Evolutionary conservation across 2,329 filamentous ascomycete species (phyloP).

Genomic region (Apiospora rasikravindrae): DNA sequence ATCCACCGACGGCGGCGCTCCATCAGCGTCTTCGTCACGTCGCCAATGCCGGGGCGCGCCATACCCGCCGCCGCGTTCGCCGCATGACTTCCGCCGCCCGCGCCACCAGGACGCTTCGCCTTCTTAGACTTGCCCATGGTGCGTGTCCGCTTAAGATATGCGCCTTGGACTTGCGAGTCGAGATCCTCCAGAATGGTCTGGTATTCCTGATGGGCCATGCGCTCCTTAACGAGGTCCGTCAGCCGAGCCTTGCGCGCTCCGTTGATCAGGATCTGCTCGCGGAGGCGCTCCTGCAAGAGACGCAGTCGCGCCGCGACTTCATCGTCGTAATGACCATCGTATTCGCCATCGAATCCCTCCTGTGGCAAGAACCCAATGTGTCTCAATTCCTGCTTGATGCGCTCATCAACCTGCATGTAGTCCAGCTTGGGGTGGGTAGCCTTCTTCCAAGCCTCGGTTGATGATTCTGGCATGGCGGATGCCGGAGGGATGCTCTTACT

Average conservation of each 20-base stretch:
- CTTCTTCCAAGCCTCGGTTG: constrained; percentile 79
- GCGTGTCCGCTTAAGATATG: constrained; percentile 93
- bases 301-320: constrained; percentile 91
- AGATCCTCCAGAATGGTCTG: constrained; percentile 96
- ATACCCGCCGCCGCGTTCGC: constrained; percentile 62
- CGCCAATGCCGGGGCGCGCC: constrained; percentile 82
- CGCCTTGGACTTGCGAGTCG: constrained; percentile 91
- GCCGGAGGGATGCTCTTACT: constrained; percentile 66
- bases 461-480: constrained; percentile 79
- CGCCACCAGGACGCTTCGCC: constrained; percentile 78
- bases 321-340: constrained; percentile 89
- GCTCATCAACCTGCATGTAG: constrained; percentile 86
- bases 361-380: constrained; percentile 85
- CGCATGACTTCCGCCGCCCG: constrained; percentile 71
- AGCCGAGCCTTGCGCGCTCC: constrained; percentile 88
- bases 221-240: constrained; percentile 85
- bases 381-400: constrained; percentile 86
- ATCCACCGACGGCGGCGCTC: constrained; percentile 89
- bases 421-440: constrained; percentile 77
- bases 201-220: constrained; percentile 96
- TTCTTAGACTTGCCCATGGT: constrained; percentile 95
- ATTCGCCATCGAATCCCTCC: constrained; percentile 72
- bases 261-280: constrained; percentile 84
- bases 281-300: constrained; percentile 80
- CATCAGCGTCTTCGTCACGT: constrained; percentile 90